A percentile compares a stretch with the other conserved stretches of the same genome.
These are phyloP conservation scores for Psilocybe sp. DNA, from an alignment of 768 basidiomycete species.

Conservation along the genomic window DNA sequence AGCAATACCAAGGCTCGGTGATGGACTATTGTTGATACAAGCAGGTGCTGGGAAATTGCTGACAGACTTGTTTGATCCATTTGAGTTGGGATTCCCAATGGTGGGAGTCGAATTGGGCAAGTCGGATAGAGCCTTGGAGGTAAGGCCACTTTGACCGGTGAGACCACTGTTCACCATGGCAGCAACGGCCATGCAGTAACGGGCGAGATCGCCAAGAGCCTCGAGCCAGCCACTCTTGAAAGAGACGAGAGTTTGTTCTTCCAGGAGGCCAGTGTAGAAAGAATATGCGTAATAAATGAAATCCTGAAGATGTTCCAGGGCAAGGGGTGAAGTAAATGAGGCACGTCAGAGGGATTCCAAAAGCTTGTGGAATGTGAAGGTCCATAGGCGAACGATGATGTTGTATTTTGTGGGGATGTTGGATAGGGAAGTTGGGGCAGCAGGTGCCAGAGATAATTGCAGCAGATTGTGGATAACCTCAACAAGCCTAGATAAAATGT, in stretches of 20 bases:
- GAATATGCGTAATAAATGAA: conserved; percentile 95
- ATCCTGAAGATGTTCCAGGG: conserved; percentile 89
- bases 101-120: conserved; percentile 27
- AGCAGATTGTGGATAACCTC: conserved; percentile 90
- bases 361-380: conserved; percentile 83
- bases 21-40: conserved; percentile 61
- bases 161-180: conserved; percentile 63
- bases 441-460: conserved; percentile 79
- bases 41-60: conserved; percentile 46
- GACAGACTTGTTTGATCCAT: conserved; percentile 35
- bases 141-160: conserved; percentile 44
- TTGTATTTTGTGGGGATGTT: conserved; percentile 93
- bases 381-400: conserved; percentile 92
- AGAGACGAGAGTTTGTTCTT: conserved; percentile 65
- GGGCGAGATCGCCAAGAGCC: conserved; percentile 91
- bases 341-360: conserved; percentile 89
- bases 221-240: conserved; percentile 93
- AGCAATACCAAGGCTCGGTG: conserved; percentile 79
- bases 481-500: conserved; percentile 57
- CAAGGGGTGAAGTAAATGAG: conserved; percentile 63
- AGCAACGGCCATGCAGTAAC: conserved; percentile 96
- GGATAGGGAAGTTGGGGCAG: conserved; percentile 84
- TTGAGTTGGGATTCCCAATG: conserved; percentile 13
- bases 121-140: conserved; percentile 52
- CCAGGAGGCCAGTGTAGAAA: conserved; percentile 87